These are phyloP conservation scores for Begonia peltatifolia DNA, from an alignment of 306 rosid species.

Conservation along the genomic window DNA sequence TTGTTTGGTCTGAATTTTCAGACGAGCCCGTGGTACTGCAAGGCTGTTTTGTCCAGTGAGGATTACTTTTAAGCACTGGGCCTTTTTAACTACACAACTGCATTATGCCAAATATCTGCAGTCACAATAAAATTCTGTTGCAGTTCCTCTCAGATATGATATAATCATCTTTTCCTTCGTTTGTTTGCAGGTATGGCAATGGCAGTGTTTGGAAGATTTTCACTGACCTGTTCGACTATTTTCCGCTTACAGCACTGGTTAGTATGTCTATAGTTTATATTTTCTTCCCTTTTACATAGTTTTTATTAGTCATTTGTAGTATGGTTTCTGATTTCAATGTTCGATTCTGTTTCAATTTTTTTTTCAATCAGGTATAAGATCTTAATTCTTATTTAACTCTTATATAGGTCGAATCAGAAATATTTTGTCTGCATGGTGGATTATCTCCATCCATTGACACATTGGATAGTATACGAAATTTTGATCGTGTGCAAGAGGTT, in stretches of 20 bases:
- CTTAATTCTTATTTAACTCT: not conserved
- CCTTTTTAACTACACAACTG: not conserved
- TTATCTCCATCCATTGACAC: conserved; percentile 91
- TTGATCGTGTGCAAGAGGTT: conserved; percentile 79
- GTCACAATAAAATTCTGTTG: no score
- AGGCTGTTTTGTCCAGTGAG: not conserved
- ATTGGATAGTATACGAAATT: conserved; percentile 79
- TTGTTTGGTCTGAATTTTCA: no score
- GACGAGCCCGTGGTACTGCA: not conserved
- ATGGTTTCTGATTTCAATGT: not conserved
- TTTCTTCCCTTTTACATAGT: not conserved
- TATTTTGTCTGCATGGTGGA: conserved; percentile 92
- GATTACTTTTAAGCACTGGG: not conserved
- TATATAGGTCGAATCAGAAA: conserved; percentile 84
- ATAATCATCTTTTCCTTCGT: not conserved
- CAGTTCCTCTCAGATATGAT: no score
- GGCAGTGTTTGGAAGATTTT: conserved; percentile 96
- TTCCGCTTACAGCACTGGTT: conserved; percentile 94
- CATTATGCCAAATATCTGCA: not conserved
- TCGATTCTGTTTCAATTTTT: no score
- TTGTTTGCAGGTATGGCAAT: conserved; percentile 74
- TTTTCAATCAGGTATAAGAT: not conserved
- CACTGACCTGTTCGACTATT: conserved; percentile 92
- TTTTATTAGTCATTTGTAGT: not conserved
- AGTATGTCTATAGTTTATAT: conserved; percentile 18